Base-by-base conservation (phyloP, 495 filamentous ascomycete genomes). In the Rostrohypoxylon terebratum region DNA sequence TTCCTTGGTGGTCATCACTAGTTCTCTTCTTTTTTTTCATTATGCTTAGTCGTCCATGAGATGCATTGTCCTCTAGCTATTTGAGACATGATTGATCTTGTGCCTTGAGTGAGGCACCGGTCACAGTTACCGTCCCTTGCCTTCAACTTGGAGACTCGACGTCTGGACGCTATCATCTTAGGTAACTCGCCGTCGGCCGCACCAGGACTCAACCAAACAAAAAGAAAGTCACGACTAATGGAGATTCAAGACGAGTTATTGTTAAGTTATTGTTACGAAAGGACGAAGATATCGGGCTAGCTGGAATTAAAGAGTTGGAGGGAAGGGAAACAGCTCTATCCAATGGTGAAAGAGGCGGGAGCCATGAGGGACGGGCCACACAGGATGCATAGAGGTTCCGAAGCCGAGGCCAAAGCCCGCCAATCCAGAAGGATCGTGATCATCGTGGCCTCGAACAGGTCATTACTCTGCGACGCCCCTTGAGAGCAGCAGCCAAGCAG, bases 91-190 rank as follows among this genome's bases (percentile, higher is more conserved):
- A 45, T 33, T 57, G 55, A 21, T 47, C 55, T 66, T 33, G 31
- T 65, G 48, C 55, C 65, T 59, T 42, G 55, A 73, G 71, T 62
- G 65, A 73, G 71, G 60, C 48, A 14, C 50, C 45, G 48, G 57
- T 73, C 55, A 65, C 40, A 13, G 34, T 23, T 50, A 34, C 9
- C 10, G 23, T 36, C 23, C 44, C 31, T 44, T 51, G 31, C 50
- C 20, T 58, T 54, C 21, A 28, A 57, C 58, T 47, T 47, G 36
- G 14, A 51, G 31, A 59, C 8, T 40, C 13, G 23, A 45, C 33
- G 13, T 53, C 47, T 59, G 42, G 33, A 14, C 23, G 34, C 31
- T 42, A 44, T 67, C 20, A 54, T 67, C 58, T 53, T 54, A 44
- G 36, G 50, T 23, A 50, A 42, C 48, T 58, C 50, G 28, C 48